Base-by-base conservation (phyloP, 2,329 filamentous ascomycete genomes). In the Chaetomium globosum region DNA sequence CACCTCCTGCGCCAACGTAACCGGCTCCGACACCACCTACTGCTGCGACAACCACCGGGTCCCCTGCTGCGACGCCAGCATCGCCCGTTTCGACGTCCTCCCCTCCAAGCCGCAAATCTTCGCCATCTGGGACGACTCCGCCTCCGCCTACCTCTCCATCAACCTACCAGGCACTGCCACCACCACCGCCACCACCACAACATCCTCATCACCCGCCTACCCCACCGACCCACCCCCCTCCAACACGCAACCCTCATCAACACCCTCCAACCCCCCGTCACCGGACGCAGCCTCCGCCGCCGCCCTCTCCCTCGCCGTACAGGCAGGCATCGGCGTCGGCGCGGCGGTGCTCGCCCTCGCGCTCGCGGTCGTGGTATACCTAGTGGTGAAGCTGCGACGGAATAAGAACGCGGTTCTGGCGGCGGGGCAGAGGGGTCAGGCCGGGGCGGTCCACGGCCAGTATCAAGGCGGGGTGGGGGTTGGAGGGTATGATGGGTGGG, bases 1-100 rank as follows among this genome's bases (percentile, higher is more conserved):
- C 23, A 60, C 63, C 30, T 66, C 64, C 2, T 66, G 64, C 43
- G 21, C 60, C 55, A 66, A 66, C 49, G 30, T 57, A 7, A 66
- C 64, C 21, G 12, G 19, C 12, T 53, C 55, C 56, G 64, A 66
- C 51, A 66, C 64, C 1, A 52, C 60, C n/a, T 66, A 56, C 56
- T 66, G 64, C 64, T 66, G 64, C 31, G 64, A 64, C 52, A 12
- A 12, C 9, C 16, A n/a, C 21, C 62, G 62, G 1, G 28, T 51
- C 30, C 56, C 56, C 30, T 64, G 63, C 51, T 64, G 63, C 52
- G 43, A 60, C 31, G 31, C 51, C 10, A 57, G 63, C 51, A 39
- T 64, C 10, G 57, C 51, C 51, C 57, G 63, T 2, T 64, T 64
- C 52, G 63, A 64, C 0, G 57, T 64, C 8, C 26, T 64, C 28